Percentiles rank a stretch among this genome's conserved stretches.
Conservation (phyloP, 2,329 filamentous ascomycete species). For the Calonectria hongkongensis region DNA sequence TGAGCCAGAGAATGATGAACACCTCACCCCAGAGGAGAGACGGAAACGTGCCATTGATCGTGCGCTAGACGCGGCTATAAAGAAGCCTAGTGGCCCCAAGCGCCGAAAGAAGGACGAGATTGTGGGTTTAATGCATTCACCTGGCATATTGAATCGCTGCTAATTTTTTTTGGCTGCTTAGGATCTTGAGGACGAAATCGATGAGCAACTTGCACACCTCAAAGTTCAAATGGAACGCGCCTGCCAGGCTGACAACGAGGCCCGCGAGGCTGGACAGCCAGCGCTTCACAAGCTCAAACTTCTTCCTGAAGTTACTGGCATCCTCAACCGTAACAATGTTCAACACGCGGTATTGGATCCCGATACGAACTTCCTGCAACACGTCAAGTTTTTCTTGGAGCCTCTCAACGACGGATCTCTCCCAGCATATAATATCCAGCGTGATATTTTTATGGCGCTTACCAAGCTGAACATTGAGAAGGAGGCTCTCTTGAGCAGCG, state of each 20-base stretch:
- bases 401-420: constrained; percentile 95
- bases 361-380: constrained; percentile 95
- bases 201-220: constrained; percentile 91
- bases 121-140: constrained; percentile 69
- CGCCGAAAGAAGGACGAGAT: constrained; percentile 91
- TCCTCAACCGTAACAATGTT: constrained; percentile 92
- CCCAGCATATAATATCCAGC: constrained; percentile 97
- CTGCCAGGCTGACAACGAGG: constrained; percentile 89
- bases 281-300: constrained; percentile 96
- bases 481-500: constrained; percentile 90
- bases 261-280: constrained; percentile 85
- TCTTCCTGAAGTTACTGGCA: constrained; percentile 89
- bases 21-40: constrained; percentile 88
- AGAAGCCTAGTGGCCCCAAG: constrained; percentile 80
- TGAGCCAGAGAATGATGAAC: constrained; percentile 83
- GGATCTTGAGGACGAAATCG: constrained; percentile 93
- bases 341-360: constrained; percentile 91
- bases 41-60: constrained; percentile 89
- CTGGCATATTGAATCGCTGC: constrained; percentile 2
- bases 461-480: constrained; percentile 91
- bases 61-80: constrained; percentile 91
- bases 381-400: constrained; percentile 97
- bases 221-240: constrained; percentile 93
- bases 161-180: constrained; percentile 60
- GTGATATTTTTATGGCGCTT: constrained; percentile 90